A percentile compares a stretch with the other conserved stretches of the same genome.
Conservation (phyloP, 441 rosid species). For the Manihot esculenta region DNA sequence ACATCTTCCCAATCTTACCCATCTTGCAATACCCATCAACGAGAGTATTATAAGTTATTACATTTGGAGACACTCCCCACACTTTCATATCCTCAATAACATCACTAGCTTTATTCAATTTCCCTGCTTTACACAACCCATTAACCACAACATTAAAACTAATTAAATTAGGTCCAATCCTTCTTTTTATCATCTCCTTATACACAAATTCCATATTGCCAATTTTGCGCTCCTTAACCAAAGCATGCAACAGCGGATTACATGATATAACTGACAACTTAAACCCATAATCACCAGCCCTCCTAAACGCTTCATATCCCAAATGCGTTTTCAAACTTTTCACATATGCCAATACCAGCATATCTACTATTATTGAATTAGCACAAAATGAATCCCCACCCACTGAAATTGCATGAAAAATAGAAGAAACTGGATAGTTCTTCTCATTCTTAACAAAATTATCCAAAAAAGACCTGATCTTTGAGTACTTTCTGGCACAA, state of each 20-base stretch:
- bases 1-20: constrained; percentile 68
- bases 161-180: constrained; percentile 39
- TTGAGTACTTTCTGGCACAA: constrained; percentile 44
- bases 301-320: constrained; percentile 70
- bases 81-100: constrained; percentile 70
- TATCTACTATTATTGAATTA: constrained; percentile 57
- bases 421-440: constrained; percentile 42
- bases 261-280: constrained; percentile 61
- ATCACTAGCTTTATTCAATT: constrained; percentile 64
- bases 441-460: constrained; percentile 44
- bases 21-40: constrained; percentile 69
- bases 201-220: constrained; percentile 57
- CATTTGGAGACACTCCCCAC: constrained; percentile 49
- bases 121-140: constrained; percentile 71
- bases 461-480: constrained; percentile 65
- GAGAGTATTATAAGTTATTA: constrained; percentile 62
- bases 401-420: constrained; percentile 56
- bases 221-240: constrained; percentile 45
- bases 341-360: constrained; percentile 60
- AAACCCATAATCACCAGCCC: constrained; percentile 67
- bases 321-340: constrained; percentile 40
- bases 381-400: constrained; percentile 49
- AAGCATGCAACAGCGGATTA: constrained; percentile 64
- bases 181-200: constrained; percentile 67
- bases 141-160: constrained; percentile 62